Evolutionary conservation across 2,329 filamentous ascomycete genomes (phyloP), one percentile per base, ranked within the genome.

Genomic region (Penicillium oxalicum): DNA sequence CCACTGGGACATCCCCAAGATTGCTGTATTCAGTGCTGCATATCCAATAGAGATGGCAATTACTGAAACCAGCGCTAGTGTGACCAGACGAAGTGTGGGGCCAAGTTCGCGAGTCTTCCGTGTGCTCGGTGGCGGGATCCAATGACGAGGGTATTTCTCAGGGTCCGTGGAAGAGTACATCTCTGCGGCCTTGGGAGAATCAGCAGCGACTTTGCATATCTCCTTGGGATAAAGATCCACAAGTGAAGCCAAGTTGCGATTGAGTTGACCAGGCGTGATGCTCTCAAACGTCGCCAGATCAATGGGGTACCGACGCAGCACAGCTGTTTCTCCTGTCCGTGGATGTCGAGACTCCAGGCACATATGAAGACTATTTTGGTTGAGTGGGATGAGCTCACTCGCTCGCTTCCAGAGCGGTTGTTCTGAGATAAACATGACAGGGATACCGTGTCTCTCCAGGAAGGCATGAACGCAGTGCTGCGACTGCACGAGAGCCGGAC

Each of bases 271-370:
- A 9, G 73, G 68, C 11, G 73, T 67, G 51, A 77, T 73, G 48
- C 69, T 73, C 53, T 75, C 64, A 45, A 76, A 76, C 0, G 71
- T 74, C 50, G 67, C 64, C 40, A 77, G 52, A 51, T 76, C 73
- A 48, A 77, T 71, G 11, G 74, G 74, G 49, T 62, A 74, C 38
- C 62, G 67, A 55, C 60, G 62, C 34, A 71, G 44, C 13, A 72
- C 61, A 9, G 57, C 55, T 3, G 54, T 63, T 43, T 67, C 64
- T 5, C 68, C 68, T 13, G 64, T 68, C 8, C 56, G 40, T 5
- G 61, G 34, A 56, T 68, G 56, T 41, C 66, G 65, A 42, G 66
- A 64, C 52, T 75, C 70, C 38, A 76, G 55, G 40, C 70, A 71
- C 51, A 74, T 67, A 53, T 74, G 72, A 25, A 73, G 62, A 45